Evolutionary conservation across 495 filamentous ascomycete species (phyloP), one percentile per base, ranked within the genome.

Genomic region (Lasiosphaeria miniovina): DNA sequence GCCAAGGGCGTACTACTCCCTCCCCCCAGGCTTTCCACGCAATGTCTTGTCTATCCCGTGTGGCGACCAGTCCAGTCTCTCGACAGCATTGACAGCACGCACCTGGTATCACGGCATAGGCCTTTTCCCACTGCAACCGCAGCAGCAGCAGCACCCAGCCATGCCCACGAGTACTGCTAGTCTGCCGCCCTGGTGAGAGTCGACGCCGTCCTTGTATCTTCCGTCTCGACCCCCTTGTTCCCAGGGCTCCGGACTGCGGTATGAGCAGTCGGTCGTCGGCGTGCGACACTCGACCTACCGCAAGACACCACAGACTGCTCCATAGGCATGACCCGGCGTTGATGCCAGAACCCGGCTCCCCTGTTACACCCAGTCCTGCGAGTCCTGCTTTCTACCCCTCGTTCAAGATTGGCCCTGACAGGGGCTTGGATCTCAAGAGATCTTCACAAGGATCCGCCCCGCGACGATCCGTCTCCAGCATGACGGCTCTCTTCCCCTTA

Each of bases 361-460:
- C 57, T 31, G 69, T 70, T 49, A 64, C 69, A 70, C 69, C 12
- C 34, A 55, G 36, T 55, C 50, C 60, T 57, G 6, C 52, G 8
- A 8, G 5, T 55, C 31, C 36, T 38, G 58, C 60, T 40, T 64
- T 64, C 57, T 61, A 60, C 57, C 46, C 43, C 24, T 17, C 49
- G 46, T 65, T 32, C 59, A 57, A 52, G 55, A 34, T 56, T 56
- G 63, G 54, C 61, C 52, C 63, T 58, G 60, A 55, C 50, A 66
- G 54, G 40, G 52, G 58, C 52, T 54, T 41, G 24, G 15, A 58
- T 54, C 40, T 46, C 46, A 58, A 59, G 54, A 55, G 65, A 66
- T 70, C 65, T 49, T 48, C 65, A 36, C 61, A 64, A 60, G 65
- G 69, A 61, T 63, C 56, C 36, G 33, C 69, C 55, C 63, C 65